Percentiles rank a stretch among this genome's conserved stretches.
These are phyloP conservation scores for Fallopia convolvulus DNA, from an alignment of 148 eudicot species.

Conservation along the genomic window DNA sequence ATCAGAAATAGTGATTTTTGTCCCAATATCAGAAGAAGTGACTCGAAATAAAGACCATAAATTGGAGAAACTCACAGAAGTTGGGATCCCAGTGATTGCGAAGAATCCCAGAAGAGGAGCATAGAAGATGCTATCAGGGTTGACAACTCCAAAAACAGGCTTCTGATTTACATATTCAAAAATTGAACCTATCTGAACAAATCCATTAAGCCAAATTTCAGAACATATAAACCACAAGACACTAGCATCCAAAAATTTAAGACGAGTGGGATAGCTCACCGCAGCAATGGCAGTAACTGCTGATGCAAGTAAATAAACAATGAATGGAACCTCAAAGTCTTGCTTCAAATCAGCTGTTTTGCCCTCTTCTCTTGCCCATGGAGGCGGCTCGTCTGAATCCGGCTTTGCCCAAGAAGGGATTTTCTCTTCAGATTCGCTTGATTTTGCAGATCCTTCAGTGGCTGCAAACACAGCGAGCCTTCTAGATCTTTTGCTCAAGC, in stretches of 20 bases:
- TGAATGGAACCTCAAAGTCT: constrained; percentile 52
- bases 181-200: constrained; percentile 65
- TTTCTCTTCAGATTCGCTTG: constrained; percentile 33
- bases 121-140: constrained; percentile 73
- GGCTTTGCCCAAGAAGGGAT: constrained; percentile 86
- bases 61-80: constrained; percentile 50
- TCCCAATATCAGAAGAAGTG: not conserved
- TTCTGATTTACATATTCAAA: constrained; percentile 79
- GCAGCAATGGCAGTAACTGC: constrained; percentile 96
- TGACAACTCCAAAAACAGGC: constrained; percentile 82
- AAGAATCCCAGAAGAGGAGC: constrained; percentile 92
- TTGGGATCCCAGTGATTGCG: constrained; percentile 76
- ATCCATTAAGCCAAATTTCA: not conserved
- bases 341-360: constrained; percentile 28
- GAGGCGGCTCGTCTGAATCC: constrained; percentile 88
- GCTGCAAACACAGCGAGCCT: constrained; percentile 32
- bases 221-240: not conserved
- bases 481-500: constrained; percentile 7
- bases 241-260: not conserved
- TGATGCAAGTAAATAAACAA: constrained; percentile 83
- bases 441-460: constrained; percentile 37
- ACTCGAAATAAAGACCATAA: not conserved
- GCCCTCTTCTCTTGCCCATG: constrained; percentile 79
- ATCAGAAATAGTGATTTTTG: not conserved
- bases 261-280: constrained; percentile 27